Evolutionary conservation across 495 filamentous ascomycete genomes (phyloP), one percentile per base, ranked within the genome.

Genomic region (Tirmania nivea): DNA sequence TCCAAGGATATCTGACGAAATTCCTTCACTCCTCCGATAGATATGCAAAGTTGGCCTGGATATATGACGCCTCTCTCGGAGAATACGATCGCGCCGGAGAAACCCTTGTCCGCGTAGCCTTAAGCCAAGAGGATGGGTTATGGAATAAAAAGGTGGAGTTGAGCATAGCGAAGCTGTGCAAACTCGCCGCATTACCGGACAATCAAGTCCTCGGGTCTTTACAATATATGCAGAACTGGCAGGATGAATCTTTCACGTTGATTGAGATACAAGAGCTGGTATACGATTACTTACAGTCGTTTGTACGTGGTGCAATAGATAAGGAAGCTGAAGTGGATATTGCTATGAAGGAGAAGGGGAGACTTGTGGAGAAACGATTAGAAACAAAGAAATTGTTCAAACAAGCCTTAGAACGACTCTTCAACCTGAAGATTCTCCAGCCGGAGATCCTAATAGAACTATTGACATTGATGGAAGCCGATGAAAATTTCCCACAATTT

Each of bases 81-180:
- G 75, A 90, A 52, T 89, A 83, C 57, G 69, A 74, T 35, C 71
- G 71, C 54, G 88, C 89, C 12, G 78, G 78, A 10, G 66, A 75
- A 34, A 78, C 73, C 0, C 73, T 97, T 31, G 66, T 80, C 31
- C 66, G 74, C 10, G 67, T 83, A 5, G 86, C 83, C 10, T 66
- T 77, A 35, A 67, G 70, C 31, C 73, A 74, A 47, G 84, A 94
- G 61, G 73, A 75, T 47, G 78, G 86, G 50, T 64, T 89, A 10
- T 94, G 87, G 87, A 83, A 74, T 65, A 85, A 89, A 65, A 90
- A 90, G 63, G 81, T 92, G 36, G 78, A 94, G 63, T 69, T 94
- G n/a, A 88, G 84, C 48, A 71, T 96, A 19, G 78, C 83, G 10
- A 94, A 93, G 66, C 69, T 97, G 9, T 75, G 83, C 12, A 72